These are phyloP conservation scores for Aspergillus jensenii DNA, from an alignment of 2,329 filamentous ascomycete genomes.

Conservation along the genomic window DNA sequence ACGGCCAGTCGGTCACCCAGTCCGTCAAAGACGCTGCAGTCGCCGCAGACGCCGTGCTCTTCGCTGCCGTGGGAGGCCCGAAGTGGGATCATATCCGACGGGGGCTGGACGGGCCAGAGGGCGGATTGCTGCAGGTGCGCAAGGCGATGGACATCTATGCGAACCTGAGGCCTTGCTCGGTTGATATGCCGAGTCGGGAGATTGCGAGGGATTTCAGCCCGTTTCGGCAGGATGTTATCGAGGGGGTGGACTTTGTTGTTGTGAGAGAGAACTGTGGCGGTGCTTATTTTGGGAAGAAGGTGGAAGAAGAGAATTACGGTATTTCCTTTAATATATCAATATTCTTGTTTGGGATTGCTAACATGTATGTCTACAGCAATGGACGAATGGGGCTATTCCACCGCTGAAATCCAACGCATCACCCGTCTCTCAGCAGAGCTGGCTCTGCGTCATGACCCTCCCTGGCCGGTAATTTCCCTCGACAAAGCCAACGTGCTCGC, in stretches of 20 bases:
- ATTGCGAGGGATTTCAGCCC: slow-evolving; percentile 76
- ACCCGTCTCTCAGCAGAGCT: slow-evolving; percentile 75
- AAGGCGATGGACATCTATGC: slow-evolving; percentile 88
- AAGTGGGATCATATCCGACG: slow-evolving; percentile 73
- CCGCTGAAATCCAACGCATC: slow-evolving; percentile 77
- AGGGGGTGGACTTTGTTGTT: slow-evolving; percentile 77
- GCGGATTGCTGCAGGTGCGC: slow-evolving; percentile 79
- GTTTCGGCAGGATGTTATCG: slow-evolving; percentile 76
- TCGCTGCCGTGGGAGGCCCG: slow-evolving; percentile 86
- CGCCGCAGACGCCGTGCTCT: slow-evolving; percentile 77
- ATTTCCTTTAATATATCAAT: neutral
- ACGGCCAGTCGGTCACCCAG: slow-evolving; percentile 73
- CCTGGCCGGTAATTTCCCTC: slow-evolving; percentile 74
- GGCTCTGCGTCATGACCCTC: slow-evolving; percentile 69
- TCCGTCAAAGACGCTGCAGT: slow-evolving; percentile 76
- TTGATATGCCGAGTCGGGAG: slow-evolving; percentile 71
- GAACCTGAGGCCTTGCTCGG: slow-evolving; percentile 76
- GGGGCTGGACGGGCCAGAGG: slow-evolving; percentile 78
- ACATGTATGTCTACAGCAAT: slow-evolving; percentile 35
- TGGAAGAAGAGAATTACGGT: slow-evolving; percentile 40
- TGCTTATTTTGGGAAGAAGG: slow-evolving; percentile 42
- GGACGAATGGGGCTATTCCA: slow-evolving; percentile 83
- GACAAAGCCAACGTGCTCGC: slow-evolving; percentile 95
- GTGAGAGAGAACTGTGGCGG: slow-evolving; percentile 45
- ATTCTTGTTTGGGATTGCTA: no score